Evolutionary conservation across 306 rosid genomes (phyloP), one percentile per base, ranked within the genome.

Genomic region (Malus asiatica): DNA sequence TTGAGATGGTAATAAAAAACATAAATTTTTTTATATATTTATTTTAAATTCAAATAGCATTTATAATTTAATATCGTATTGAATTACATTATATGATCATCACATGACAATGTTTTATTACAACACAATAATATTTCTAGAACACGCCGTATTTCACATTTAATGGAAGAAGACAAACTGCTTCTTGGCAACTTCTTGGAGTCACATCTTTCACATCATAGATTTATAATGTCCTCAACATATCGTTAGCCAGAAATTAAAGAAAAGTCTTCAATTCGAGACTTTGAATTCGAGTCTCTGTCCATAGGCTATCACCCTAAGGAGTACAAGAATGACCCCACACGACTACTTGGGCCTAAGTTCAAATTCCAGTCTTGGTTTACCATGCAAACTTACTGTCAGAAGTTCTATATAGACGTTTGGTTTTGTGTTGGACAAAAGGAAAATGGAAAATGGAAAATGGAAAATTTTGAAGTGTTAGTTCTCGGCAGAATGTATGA

Each of bases 151-250:
- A 46, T 46, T 16, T 46, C 7, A 46, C 16, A 40, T 60, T 60
- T 60, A 60, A 33, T 25, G 66, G 35, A 60, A 60, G 66, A 60
- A 60, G 66, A 8, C 35, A 60, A 60, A 25, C 13, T 60, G 15
- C 74, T 42, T 58, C 9, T 45, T 60, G 75, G 46, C 70, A 70
- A 77, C 4, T 55, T 70, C 46, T 60, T 15, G 16, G 38, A 9
- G 82, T 82, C 76, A 59, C 78, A 57, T 81, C 84, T 57, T 33
- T 77, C 76, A 71, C 61, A 51, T 82, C 79, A 29, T 48, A 18
- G 68, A 75, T 52, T 66, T 71, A 70, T 45, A 35, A 27, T 45
- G 66, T 80, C 70, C 25, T 10, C 70, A 33, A 66, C 40, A n/a
- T 23, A 64, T 4, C 23, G 18, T 32, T 16, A 8, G 42, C 42